These are phyloP conservation scores for Citrus unshiu DNA, from an alignment of 345 rosid species.

Conservation along the genomic window DNA sequence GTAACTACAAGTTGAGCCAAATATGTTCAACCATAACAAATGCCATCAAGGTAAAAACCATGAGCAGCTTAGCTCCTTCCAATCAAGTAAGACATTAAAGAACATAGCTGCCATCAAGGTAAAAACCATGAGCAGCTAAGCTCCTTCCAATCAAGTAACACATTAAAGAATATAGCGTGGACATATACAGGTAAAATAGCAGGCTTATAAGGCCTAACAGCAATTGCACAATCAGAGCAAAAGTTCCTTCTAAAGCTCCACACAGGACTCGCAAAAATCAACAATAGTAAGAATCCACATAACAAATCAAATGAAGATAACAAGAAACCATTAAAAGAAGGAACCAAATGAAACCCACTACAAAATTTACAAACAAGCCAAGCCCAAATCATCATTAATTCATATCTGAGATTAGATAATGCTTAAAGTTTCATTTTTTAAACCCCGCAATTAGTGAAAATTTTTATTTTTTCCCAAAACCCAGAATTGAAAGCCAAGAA, in stretches of 20 bases:
- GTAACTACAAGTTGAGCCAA: background rate
- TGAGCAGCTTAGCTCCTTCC: background rate
- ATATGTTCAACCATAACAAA: background rate
- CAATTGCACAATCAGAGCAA: background rate
- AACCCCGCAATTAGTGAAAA: background rate
- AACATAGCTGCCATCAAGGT: background rate
- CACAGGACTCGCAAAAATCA: background rate
- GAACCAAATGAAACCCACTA: background rate
- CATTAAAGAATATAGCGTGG: background rate
- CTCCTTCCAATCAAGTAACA: background rate
- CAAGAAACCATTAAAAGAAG: background rate
- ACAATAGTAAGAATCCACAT: background rate
- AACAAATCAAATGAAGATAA: background rate
- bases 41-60: background rate
- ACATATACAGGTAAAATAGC: background rate
- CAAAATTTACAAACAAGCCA: background rate
- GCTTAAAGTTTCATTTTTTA: background rate
- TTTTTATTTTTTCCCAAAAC: too few relatives aligned
- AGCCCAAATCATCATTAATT: background rate
- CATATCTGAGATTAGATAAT: background rate
- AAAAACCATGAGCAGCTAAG: background rate
- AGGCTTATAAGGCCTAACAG: background rate
- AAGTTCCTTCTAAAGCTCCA: background rate
- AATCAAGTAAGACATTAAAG: background rate
- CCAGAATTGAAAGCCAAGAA: background rate